Evolutionary conservation across 208 protist genomes (phyloP).

Genomic region (Endotrypanum monterogeii): DNA sequence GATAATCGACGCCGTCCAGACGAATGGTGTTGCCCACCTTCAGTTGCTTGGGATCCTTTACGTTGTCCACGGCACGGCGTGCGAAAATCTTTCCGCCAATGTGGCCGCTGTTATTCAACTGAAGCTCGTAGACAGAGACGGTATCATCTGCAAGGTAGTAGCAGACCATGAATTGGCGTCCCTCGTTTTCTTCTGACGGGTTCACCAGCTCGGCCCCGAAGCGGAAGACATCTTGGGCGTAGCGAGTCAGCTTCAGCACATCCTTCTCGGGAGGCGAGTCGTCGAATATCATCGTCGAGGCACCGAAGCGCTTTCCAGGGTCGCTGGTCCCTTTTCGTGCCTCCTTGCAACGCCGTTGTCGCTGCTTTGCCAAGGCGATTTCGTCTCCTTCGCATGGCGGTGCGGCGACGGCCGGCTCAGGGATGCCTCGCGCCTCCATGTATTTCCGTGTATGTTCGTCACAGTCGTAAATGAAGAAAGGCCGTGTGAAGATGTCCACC

Average conservation of each 20-base stretch:
- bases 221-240: slow-evolving; percentile 90
- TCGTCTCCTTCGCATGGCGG: slow-evolving; percentile 53
- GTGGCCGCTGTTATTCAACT: slow-evolving; percentile 92
- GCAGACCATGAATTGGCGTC: slow-evolving; percentile 84
- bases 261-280: slow-evolving; percentile 64
- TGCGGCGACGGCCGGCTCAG: slow-evolving; percentile 29
- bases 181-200: slow-evolving; percentile 55
- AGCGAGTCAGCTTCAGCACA: slow-evolving; percentile 80
- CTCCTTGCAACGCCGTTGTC: slow-evolving; percentile 20
- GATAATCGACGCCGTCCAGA: slow-evolving; percentile 68
- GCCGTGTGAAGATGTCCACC: slow-evolving; percentile 80
- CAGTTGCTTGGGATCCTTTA: slow-evolving; percentile 59
- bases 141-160: slow-evolving; percentile 97
- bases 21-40: slow-evolving; percentile 70
- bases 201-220: slow-evolving; percentile 80
- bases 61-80: slow-evolving; percentile 74
- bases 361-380: slow-evolving; percentile 31
- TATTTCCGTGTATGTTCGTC: slow-evolving; percentile 92
- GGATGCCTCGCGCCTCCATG: slow-evolving; percentile 60
- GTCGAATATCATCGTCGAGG: slow-evolving; percentile 79
- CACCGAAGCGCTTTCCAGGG: slow-evolving; percentile 38
- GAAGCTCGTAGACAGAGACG: slow-evolving; percentile 92
- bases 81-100: slow-evolving; percentile 91
- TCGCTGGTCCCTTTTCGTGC: not conserved
- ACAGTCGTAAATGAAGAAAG: slow-evolving; percentile 94